phyloP scores from a whole-genome alignment of 2,329 filamentous ascomycete species.

The Hymenoscyphus fructigenus region DNA sequence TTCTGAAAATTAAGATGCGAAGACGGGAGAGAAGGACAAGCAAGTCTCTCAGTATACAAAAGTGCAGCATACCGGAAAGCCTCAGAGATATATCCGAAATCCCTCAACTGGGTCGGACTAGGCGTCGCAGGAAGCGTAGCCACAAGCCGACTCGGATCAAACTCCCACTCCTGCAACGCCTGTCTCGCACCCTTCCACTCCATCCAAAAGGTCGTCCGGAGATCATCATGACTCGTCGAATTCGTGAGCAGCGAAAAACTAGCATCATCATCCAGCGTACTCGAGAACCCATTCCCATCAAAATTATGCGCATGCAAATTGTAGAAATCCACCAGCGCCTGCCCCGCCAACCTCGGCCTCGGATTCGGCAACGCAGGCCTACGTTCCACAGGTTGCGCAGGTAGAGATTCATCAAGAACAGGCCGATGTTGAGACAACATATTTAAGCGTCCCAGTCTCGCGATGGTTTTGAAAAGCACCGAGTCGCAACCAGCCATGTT shows the following conservation, averaged over 20 bases:
- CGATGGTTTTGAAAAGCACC: slow-evolving; percentile 81
- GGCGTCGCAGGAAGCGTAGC: slow-evolving; percentile 50
- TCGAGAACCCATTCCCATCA: slow-evolving; percentile 66
- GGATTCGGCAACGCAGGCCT: slow-evolving; percentile 32
- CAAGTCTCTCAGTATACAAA: slow-evolving; percentile 85
- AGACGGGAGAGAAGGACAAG: slow-evolving; percentile 71
- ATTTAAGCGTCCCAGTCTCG: slow-evolving; percentile 80
- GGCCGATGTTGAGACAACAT: slow-evolving; percentile 71
- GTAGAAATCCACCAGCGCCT: slow-evolving; percentile 49
- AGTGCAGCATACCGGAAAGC: slow-evolving; percentile 87
- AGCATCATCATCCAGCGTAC: slow-evolving; percentile 56
- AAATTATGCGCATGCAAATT: slow-evolving; percentile 56
- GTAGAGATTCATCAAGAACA: slow-evolving; percentile 48
- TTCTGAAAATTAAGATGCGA: slow-evolving; percentile 77
- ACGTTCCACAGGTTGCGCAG: slow-evolving; percentile 28
- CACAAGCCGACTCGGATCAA: slow-evolving; percentile 56
- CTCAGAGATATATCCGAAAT: slow-evolving; percentile 81
- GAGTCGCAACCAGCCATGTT: slow-evolving; percentile 87
- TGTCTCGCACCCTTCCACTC: slow-evolving; percentile 82
- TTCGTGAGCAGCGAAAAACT: slow-evolving; percentile 35
- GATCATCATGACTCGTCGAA: slow-evolving; percentile 54
- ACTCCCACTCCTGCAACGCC: slow-evolving; percentile 78
- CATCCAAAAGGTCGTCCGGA: slow-evolving; percentile 70
- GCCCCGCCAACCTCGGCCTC: slow-evolving; percentile 42
- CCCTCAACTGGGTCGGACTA: slow-evolving; percentile 63